These are phyloP conservation scores for Platismatia glauca DNA, from an alignment of 495 filamentous ascomycete genomes.

Conservation along the genomic window DNA sequence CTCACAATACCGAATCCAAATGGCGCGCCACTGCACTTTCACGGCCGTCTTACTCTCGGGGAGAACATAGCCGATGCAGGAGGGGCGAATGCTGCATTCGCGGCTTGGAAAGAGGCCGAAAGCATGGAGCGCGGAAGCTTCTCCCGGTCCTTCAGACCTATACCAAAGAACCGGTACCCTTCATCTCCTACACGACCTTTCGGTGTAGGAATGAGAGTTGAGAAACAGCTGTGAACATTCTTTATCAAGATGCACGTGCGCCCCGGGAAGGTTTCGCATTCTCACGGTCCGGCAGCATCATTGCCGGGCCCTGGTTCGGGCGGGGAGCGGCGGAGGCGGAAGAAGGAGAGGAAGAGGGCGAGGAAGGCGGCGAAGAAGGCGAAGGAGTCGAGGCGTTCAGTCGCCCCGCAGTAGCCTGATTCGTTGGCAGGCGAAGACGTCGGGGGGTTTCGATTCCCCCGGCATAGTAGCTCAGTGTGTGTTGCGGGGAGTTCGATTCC, in stretches of 20 bases:
- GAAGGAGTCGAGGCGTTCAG: too few relatives aligned
- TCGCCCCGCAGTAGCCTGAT: too few relatives aligned
- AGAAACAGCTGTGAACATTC: constrained; percentile 44
- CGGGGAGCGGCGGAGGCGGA: too few relatives aligned
- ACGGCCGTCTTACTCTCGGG: constrained; percentile 57
- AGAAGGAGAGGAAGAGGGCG: too few relatives aligned
- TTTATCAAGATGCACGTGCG: constrained; percentile 57
- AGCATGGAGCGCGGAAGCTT: constrained; percentile 42
- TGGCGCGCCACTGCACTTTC: constrained; percentile 53
- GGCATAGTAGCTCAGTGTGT: too few relatives aligned
- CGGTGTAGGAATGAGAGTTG: constrained; percentile 60
- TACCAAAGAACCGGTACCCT: constrained; percentile 65
- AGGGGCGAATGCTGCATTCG: constrained; percentile 54
- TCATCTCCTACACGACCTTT: constrained; percentile 54
- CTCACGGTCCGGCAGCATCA: too few relatives aligned
- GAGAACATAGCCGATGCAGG: constrained; percentile 75
- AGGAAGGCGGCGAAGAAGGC: too few relatives aligned
- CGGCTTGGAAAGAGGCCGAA: constrained; percentile 56
- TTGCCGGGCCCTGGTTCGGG: too few relatives aligned
- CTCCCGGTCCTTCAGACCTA: constrained; percentile 59
- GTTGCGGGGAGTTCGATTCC: too few relatives aligned
- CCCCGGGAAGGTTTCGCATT: constrained; percentile 52
- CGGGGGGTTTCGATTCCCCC: too few relatives aligned
- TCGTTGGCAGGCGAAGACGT: too few relatives aligned
- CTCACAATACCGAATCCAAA: constrained; percentile 47